Evolutionary conservation across 2,329 filamentous ascomycete genomes (phyloP), one percentile per base, ranked within the genome.

Genomic region (Epichloe sibirici): DNA sequence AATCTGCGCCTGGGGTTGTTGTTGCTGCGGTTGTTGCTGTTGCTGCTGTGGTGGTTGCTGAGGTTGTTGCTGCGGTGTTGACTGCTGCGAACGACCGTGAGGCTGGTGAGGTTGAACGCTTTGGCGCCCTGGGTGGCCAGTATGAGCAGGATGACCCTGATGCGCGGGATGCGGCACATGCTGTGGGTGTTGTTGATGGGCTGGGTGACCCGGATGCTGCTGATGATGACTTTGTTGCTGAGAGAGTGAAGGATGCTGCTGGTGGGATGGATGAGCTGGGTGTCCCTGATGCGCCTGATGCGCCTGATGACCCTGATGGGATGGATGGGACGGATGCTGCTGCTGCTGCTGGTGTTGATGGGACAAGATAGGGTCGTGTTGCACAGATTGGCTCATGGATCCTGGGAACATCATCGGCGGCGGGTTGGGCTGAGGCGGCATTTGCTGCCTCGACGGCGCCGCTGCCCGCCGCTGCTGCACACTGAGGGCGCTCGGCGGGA

Each of bases 401-500:
- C 61, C 60, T 5, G 67, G 66, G 48, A 69, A 66, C 45, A 70
- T 61, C 66, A 71, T 68, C 13, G 68, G 63, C 28, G 66, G 62
- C 35, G 65, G 62, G 45, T 66, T 66, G 13, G 66, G 57, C 58
- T 69, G 66, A 43, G 69, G 62, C 57, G 68, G 67, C 65, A 75
- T 74, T 66, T 72, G 71, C 58, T 70, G 76, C 55, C 69, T 71
- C 55, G 68, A 67, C 44, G 67, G 71, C 25, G 49, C 49, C 49
- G 69, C 72, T 43, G 65, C 70, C 58, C 69, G 74, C 60, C 74
- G 68, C 49, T 71, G 67, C 53, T 72, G 66, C 53, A 72, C 66
- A 55, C 69, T 69, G 57, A 75, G 70, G 43, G 74, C 69, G 59
- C 74, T 74, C 51, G 77, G 69, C 53, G 76, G 69, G 51, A 76